phyloP scores from a whole-genome alignment of 2,329 filamentous ascomycete genomes.

The Claviceps sp. region DNA sequence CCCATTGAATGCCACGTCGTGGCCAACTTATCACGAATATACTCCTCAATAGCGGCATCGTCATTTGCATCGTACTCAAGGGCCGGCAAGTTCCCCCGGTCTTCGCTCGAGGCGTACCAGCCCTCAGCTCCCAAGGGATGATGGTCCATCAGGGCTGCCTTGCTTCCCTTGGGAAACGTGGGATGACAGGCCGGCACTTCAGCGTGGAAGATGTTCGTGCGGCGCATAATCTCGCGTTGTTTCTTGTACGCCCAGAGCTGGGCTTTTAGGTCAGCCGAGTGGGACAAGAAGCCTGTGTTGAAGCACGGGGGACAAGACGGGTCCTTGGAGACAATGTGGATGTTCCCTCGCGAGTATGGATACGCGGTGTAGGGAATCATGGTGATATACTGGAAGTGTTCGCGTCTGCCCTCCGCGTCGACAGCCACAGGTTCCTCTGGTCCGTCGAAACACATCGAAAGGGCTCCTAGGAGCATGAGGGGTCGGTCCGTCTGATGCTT shows the following conservation, averaged over 20 bases:
- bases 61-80: constrained; percentile 36
- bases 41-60: constrained; percentile 31
- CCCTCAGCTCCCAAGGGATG: constrained; percentile 8
- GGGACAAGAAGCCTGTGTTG: constrained; percentile 34
- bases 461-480: constrained; percentile 27
- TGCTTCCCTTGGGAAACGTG: constrained; percentile 25
- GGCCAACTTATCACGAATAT: constrained; percentile 21
- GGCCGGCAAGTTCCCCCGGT: constrained; percentile 12
- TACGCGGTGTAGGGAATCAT: constrained; percentile 41
- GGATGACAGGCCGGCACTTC: constrained; percentile 29
- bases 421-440: neutral
- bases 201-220: constrained; percentile 37
- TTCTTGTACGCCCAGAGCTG: constrained; percentile 52
- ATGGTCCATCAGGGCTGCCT: constrained; percentile 20
- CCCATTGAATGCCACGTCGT: constrained; percentile 36
- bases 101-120: constrained; percentile 11
- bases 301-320: constrained; percentile 36
- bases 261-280: constrained; percentile 40
- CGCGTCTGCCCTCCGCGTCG: neutral
- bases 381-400: constrained; percentile 33
- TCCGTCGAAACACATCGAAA: constrained; percentile 15
- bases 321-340: constrained; percentile 40
- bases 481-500: constrained; percentile 28
- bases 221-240: constrained; percentile 44
- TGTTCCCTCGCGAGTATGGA: constrained; percentile 45